phyloP scores from a whole-genome alignment of 2,329 filamentous ascomycete species.

The Rhexocercosporidium sp. region DNA sequence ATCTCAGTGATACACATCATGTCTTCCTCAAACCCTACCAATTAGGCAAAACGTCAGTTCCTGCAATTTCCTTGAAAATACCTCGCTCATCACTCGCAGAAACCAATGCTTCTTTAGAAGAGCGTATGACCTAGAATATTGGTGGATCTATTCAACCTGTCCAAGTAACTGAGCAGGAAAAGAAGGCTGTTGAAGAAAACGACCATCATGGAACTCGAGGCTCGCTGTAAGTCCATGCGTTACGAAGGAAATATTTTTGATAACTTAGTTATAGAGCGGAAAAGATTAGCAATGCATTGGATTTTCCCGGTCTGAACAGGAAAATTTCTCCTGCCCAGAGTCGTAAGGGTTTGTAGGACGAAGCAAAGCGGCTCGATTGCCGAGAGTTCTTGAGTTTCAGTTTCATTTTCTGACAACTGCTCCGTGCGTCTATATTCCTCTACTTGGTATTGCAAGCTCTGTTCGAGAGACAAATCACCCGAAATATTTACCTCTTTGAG shows the following conservation, averaged over 20 bases:
- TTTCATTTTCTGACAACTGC: too few species aligned
- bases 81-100: background rate
- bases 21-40: background rate
- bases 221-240: background rate
- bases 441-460: background rate
- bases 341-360: background rate
- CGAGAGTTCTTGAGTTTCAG: too few species aligned
- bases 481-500: background rate
- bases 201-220: slow-evolving; percentile 11
- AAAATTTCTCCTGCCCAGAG: slow-evolving; percentile 5
- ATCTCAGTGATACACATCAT: background rate
- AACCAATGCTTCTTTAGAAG: background rate
- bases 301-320: slow-evolving; percentile 9
- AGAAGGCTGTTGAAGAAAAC: slow-evolving; percentile 3
- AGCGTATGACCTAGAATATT: background rate
- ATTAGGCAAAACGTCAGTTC: background rate
- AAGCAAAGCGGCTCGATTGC: background rate
- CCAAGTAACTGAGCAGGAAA: slow-evolving; percentile 14
- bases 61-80: background rate
- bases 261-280: background rate
- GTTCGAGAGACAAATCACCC: background rate
- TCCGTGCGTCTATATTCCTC: too few species aligned
- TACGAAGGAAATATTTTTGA: background rate
- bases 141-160: background rate
- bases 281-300: slow-evolving; percentile 8